Evolutionary conservation across 164 flowering plant species (phyloP).

Genomic region (Vitis cinerea): DNA sequence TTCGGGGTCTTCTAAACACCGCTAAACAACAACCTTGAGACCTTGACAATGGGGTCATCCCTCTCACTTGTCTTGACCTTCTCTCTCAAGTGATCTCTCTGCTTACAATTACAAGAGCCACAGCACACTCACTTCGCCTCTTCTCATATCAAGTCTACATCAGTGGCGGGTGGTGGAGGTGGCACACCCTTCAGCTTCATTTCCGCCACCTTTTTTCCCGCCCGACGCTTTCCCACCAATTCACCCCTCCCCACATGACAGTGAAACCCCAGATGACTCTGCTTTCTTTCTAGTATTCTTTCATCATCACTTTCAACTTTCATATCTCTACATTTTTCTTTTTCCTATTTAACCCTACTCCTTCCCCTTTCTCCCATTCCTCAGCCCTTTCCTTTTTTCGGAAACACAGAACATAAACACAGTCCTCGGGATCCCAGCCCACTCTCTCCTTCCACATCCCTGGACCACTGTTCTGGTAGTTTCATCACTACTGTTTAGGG

Average conservation of each 20-base stretch:
- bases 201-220: constrained; percentile 38
- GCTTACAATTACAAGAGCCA: not conserved
- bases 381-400: constrained; percentile 8
- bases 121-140: not conserved
- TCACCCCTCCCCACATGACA: constrained; percentile 29
- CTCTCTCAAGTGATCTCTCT: not conserved
- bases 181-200: constrained; percentile 11
- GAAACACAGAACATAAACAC: no score
- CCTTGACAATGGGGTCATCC: no score
- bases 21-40: no score
- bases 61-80: not conserved
- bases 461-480: not conserved
- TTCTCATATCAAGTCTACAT: constrained; percentile 21
- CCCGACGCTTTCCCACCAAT: constrained; percentile 44
- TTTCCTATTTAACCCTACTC: constrained; percentile 26
- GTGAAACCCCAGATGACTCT: constrained; percentile 9
- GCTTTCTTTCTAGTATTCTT: not conserved
- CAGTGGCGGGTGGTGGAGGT: constrained; percentile 45
- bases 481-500: not conserved
- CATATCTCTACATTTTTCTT: not conserved
- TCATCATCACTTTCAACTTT: constrained; percentile 2
- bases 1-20: not conserved
- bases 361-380: constrained; percentile 28
- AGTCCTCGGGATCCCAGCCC: constrained; percentile 28
- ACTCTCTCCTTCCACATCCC: constrained; percentile 8